These are phyloP conservation scores for Chlorella sp. DNA, from an alignment of 139 green algal genomes.

Conservation along the genomic window DNA sequence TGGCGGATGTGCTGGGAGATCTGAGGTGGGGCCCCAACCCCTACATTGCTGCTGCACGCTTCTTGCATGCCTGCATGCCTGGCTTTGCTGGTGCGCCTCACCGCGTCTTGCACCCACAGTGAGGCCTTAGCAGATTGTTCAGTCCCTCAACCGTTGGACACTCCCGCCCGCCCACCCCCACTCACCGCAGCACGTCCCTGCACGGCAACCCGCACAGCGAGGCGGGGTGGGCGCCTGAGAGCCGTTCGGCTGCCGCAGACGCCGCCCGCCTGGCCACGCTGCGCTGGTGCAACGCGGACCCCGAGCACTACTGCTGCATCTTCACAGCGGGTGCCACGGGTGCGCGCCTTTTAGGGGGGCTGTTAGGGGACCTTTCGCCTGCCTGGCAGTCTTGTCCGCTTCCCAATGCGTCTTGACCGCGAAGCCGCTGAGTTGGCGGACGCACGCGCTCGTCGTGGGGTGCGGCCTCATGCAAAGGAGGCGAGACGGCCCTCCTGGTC, in stretches of 20 bases:
- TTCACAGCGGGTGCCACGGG: constrained; percentile 44
- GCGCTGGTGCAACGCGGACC: constrained; percentile 46
- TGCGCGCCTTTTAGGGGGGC: neutral
- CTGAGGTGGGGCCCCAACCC: neutral
- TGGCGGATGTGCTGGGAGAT: neutral
- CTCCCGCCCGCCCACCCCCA: neutral
- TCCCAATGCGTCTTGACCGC: too few relatives aligned
- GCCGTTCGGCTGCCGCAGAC: neutral
- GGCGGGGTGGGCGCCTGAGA: constrained; percentile 6
- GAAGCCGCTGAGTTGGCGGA: too few relatives aligned
- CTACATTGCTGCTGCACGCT: neutral
- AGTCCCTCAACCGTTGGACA: too few relatives aligned
- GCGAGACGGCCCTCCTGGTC: too few relatives aligned
- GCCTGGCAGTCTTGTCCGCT: too few relatives aligned
- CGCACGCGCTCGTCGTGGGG: too few relatives aligned
- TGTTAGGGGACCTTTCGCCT: too few relatives aligned
- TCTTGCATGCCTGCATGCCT: too few relatives aligned
- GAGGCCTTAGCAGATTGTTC: too few relatives aligned
- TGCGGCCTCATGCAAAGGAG: too few relatives aligned
- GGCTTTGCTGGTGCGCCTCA: too few relatives aligned
- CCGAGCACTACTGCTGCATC: constrained; percentile 56
- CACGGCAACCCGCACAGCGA: constrained; percentile 49
- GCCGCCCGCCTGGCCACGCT: constrained; percentile 45
- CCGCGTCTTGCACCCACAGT: too few relatives aligned
- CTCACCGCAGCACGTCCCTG: neutral